Conservation (phyloP, 2,329 filamentous ascomycete genomes). For the Alternaria ethzedia region DNA sequence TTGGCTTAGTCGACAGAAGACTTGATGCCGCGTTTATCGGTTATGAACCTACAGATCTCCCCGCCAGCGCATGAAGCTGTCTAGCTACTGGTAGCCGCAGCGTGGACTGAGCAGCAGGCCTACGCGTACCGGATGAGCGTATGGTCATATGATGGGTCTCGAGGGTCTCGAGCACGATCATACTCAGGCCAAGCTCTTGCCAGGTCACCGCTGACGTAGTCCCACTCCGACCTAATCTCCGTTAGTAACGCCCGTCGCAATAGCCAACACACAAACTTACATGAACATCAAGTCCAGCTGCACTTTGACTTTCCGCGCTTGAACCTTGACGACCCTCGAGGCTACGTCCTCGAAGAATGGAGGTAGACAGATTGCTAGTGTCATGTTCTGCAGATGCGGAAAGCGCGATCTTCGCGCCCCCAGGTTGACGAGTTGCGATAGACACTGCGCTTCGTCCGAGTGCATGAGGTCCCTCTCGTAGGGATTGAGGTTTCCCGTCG, state of each 20-base stretch:
- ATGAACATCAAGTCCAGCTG: constrained; percentile 7
- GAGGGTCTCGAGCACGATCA: constrained; percentile 10
- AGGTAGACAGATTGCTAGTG: constrained; percentile 8
- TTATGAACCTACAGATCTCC: not conserved
- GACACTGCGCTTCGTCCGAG: constrained; percentile 15
- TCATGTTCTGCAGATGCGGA: constrained; percentile 6
- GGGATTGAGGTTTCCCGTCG: constrained; percentile 1
- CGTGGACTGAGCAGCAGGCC: not conserved
- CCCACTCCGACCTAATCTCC: not conserved
- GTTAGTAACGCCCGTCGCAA: not conserved
- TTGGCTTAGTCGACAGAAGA: not conserved
- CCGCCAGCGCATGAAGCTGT: not conserved
- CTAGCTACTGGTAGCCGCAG: not conserved
- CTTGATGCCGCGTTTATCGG: not conserved
- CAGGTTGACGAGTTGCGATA: constrained; percentile 9
- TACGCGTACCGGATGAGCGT: not conserved
- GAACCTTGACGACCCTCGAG: constrained; percentile 6
- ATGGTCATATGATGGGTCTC: not conserved
- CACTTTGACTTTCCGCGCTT: constrained; percentile 3
- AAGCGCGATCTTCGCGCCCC: constrained; percentile 6
- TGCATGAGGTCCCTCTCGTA: constrained; percentile 11
- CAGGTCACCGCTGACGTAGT: not conserved
- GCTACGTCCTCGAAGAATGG: constrained; percentile 9
- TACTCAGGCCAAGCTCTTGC: constrained; percentile 12
- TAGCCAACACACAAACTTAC: not conserved